Base-by-base conservation (phyloP, 2,329 filamentous ascomycete genomes). In the Gnomoniopsis smithogilvyi region DNA sequence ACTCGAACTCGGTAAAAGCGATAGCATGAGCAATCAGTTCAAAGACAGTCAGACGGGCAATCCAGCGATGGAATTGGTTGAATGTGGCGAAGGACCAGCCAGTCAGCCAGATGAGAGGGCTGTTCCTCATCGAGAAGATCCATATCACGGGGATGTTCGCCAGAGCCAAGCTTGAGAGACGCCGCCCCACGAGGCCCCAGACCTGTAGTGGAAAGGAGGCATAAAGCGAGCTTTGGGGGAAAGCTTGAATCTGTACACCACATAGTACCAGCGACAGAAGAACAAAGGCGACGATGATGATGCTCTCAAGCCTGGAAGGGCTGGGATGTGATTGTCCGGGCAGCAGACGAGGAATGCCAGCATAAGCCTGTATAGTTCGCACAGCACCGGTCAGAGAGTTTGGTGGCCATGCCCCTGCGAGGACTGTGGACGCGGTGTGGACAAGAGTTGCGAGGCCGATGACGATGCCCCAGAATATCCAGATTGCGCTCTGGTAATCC, bases 51-150 rank as follows among this genome's bases (percentile, higher is more conserved):
- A 88, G 76, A 19, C 87, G 77, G 0, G 88, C 87, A 3, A 87
- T 76, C 77, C 85, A 86, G 0, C 87, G 82, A 69, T 90, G 88
- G 54, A 89, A 89, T 45, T 84, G 79, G 64, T 84, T 90, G 66
- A 85, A 90, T 0, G 84, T 85, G 1, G 79, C 78, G 67, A 87
- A 89, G 12, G 83, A 84, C 86, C 87, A 90, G 0, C 87, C 87
- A 0, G 88, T 90, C 0, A 85, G 67, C 84, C 84, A 88, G 56
- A 89, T 74, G 17, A 89, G 76, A 0, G 86, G 66, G 54, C 90
- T 89, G 62, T 90, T 91, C 11, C 88, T 77, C 67, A 84, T 83
- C 0, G 82, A 83, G 63, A 90, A 90, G 0, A 90, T 69, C 85
- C 86, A 89, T 0, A 89, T 72, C 2, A 88, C 66, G 0, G 85